Evolutionary conservation across 2,329 filamentous ascomycete species (phyloP).

Genomic region (Myotisia sp.): DNA sequence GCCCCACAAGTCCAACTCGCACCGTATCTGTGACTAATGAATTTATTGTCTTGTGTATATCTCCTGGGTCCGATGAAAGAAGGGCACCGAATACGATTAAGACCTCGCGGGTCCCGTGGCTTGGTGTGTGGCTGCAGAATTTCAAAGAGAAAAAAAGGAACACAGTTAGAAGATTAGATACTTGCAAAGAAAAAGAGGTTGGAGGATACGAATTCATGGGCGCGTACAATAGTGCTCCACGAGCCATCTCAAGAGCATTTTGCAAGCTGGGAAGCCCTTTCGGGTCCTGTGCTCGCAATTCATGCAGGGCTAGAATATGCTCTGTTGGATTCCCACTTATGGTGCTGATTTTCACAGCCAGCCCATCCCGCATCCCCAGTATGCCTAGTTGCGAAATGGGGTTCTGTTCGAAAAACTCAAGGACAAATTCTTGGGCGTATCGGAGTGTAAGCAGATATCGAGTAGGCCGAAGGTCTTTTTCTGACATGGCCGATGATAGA

Average conservation of each 20-base stretch:
- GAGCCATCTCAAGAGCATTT: slow-evolving; percentile 90
- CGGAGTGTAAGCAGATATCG: slow-evolving; percentile 69
- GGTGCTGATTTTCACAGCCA: slow-evolving; percentile 73
- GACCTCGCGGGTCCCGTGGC: slow-evolving; percentile 84
- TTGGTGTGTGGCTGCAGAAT: slow-evolving; percentile 59
- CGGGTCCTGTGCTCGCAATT: slow-evolving; percentile 51
- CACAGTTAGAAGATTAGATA: background rate
- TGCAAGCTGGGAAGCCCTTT: slow-evolving; percentile 70
- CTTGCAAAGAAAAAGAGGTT: background rate
- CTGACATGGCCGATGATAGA: slow-evolving; percentile 81
- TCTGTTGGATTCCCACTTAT: slow-evolving; percentile 84
- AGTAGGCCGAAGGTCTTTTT: slow-evolving; percentile 86
- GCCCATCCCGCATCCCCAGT: slow-evolving; percentile 81
- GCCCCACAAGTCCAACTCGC: slow-evolving; percentile 73
- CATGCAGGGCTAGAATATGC: slow-evolving; percentile 63
- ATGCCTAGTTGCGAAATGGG: slow-evolving; percentile 92
- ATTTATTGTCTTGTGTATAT: slow-evolving; percentile 81
- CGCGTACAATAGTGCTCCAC: slow-evolving; percentile 75
- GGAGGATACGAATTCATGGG: slow-evolving; percentile 9
- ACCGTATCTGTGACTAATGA: slow-evolving; percentile 69
- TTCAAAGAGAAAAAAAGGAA: background rate
- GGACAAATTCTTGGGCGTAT: slow-evolving; percentile 75
- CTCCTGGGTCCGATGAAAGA: slow-evolving; percentile 78
- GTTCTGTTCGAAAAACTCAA: slow-evolving; percentile 96
- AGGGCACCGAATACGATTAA: slow-evolving; percentile 85